These are phyloP conservation scores for Entophlyctis luteolus DNA, from an alignment of 192 early-diverging fungal genomes.

Conservation along the genomic window DNA sequence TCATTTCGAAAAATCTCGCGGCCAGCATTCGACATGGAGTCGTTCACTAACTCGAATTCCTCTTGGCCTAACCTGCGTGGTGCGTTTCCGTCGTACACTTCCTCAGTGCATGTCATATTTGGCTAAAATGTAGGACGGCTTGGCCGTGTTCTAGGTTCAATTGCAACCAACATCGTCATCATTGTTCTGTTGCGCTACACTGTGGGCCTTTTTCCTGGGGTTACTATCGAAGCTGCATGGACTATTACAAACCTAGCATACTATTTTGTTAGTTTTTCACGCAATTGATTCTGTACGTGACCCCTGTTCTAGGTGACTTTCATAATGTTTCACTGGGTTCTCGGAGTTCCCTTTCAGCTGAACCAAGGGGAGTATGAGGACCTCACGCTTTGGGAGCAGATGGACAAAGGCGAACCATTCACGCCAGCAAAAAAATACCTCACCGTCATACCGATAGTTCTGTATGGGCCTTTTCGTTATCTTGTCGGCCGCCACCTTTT, in stretches of 20 bases:
- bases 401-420: conserved; percentile 95
- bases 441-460: conserved; percentile 84
- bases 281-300: background rate
- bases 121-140: background rate
- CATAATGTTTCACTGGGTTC: conserved; percentile 97
- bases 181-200: conserved; percentile 73
- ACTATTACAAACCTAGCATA: conserved; percentile 91
- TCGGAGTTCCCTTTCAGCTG: conserved; percentile 91
- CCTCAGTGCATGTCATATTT: background rate
- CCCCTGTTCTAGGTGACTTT: conserved; percentile 67
- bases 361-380: conserved; percentile 91
- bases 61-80: conserved; percentile 25
- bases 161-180: conserved; percentile 84
- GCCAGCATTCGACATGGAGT: conserved; percentile 11
- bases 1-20: no score
- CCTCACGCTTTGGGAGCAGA: conserved; percentile 97
- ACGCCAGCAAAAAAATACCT: conserved; percentile 98
- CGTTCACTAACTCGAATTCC: conserved; percentile 23
- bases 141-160: conserved; percentile 69
- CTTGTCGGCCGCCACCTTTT: background rate
- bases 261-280: conserved; percentile 66
- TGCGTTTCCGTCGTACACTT: background rate
- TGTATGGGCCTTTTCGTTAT: conserved; percentile 63
- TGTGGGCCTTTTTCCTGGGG: conserved; percentile 82
- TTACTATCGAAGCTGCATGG: conserved; percentile 90